These are phyloP conservation scores for Microbotryum lychnidis-dioicae DNA, from an alignment of 1,284 basidiomycete genomes.

Conservation along the genomic window DNA sequence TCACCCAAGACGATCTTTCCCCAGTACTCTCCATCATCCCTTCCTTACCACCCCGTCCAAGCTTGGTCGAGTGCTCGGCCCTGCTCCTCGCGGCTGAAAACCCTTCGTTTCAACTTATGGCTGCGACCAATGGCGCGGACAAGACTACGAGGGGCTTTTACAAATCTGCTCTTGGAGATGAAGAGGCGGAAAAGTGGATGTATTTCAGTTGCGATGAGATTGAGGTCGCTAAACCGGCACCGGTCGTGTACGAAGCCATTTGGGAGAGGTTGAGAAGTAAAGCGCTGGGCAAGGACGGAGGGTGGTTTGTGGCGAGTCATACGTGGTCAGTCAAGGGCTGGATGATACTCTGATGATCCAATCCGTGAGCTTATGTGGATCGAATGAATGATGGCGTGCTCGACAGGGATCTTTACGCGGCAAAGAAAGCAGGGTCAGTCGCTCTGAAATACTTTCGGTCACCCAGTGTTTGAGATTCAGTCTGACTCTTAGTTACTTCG, in stretches of 20 bases:
- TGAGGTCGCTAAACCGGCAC: conserved; percentile 20
- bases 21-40: conserved; percentile 8
- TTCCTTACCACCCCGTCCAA: conserved; percentile 1
- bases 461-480: neutral
- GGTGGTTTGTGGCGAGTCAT: conserved; percentile 24
- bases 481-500: neutral
- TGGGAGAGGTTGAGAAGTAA: conserved; percentile 5
- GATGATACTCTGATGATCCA: neutral
- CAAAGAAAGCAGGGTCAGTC: conserved; percentile 21
- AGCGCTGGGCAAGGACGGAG: neutral
- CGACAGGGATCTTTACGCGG: conserved; percentile 19
- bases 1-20: neutral
- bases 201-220: conserved; percentile 22
- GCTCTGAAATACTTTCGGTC: too few relatives aligned
- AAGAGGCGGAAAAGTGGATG: neutral
- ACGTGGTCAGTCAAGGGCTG: conserved; percentile 10
- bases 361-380: neutral
- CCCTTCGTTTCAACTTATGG: conserved; percentile 9
- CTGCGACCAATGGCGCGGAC: conserved; percentile 22
- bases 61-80: neutral
- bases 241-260: conserved; percentile 14
- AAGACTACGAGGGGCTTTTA: conserved; percentile 11
- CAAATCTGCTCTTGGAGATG: conserved; percentile 1
- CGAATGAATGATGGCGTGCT: too few relatives aligned
- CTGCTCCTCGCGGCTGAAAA: conserved; percentile 1